Percentiles rank a stretch among this genome's conserved stretches.
These are phyloP conservation scores for Ettlia oleoabundans DNA, from an alignment of 139 green algal genomes.

Conservation along the genomic window DNA sequence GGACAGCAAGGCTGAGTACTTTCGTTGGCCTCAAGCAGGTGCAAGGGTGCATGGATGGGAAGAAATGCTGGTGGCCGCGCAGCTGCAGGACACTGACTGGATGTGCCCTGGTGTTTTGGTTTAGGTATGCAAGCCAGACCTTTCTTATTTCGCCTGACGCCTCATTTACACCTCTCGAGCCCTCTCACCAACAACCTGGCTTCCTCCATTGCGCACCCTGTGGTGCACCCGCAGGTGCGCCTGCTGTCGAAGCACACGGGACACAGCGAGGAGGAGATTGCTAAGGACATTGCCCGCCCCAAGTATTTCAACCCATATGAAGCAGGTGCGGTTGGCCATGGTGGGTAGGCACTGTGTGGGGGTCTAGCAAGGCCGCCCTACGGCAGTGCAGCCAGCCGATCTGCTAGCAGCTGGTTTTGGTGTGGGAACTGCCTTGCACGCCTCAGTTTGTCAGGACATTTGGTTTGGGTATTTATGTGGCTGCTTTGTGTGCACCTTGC, in stretches of 20 bases:
- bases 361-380: background rate
- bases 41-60: too few species aligned
- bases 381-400: background rate
- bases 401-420: background rate
- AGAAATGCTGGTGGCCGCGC: too few species aligned
- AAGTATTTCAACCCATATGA: constrained; percentile 94
- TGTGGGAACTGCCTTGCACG: too few species aligned
- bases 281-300: constrained; percentile 85
- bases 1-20: too few species aligned
- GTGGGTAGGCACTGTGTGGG: background rate
- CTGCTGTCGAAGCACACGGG: constrained; percentile 82
- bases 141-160: background rate
- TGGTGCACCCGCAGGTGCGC: constrained; percentile 34
- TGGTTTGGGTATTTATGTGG: background rate
- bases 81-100: too few species aligned
- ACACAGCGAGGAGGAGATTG: constrained; percentile 83
- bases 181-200: too few species aligned
- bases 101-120: too few species aligned
- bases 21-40: too few species aligned
- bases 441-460: too few species aligned
- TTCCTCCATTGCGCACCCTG: too few species aligned
- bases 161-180: background rate
- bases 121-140: background rate
- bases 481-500: background rate
- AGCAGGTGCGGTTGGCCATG: background rate